Evolutionary conservation across 495 filamentous ascomycete species (phyloP).

Genomic region (Penicillium malachiteum): DNA sequence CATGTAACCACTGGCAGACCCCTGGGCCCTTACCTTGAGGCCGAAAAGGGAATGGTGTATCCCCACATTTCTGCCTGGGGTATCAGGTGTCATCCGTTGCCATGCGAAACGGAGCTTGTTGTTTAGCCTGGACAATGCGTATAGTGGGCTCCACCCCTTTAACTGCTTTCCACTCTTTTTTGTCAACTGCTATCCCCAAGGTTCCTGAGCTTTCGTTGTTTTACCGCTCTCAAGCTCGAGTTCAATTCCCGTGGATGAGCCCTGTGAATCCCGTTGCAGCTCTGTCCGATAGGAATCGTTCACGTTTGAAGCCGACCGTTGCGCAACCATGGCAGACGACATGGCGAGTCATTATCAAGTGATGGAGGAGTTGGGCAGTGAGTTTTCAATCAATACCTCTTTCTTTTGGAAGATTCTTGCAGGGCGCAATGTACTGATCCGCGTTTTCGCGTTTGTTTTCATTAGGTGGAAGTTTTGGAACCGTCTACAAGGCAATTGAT

Average conservation of each 20-base stretch:
- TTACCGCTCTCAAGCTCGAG: slow-evolving; percentile 1
- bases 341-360: slow-evolving; percentile 84
- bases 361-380: slow-evolving; percentile 89
- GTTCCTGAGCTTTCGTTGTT: slow-evolving; percentile 6
- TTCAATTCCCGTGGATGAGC: slow-evolving; percentile 18
- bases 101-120: slow-evolving; percentile 40
- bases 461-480: slow-evolving; percentile 87
- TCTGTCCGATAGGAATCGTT: slow-evolving; percentile 19
- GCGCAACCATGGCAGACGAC: slow-evolving; percentile 51
- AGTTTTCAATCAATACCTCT: slow-evolving; percentile 36
- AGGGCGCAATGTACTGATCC: slow-evolving; percentile 9
- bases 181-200: slow-evolving; percentile 6
- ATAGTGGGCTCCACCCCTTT: slow-evolving; percentile 30
- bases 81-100: slow-evolving; percentile 33
- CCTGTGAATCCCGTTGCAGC: slow-evolving; percentile 13
- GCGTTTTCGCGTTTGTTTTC: slow-evolving; percentile 14
- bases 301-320: slow-evolving; percentile 16
- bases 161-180: slow-evolving; percentile 15
- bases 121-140: slow-evolving; percentile 30
- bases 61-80: slow-evolving; percentile 20
- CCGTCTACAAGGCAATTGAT: slow-evolving; percentile 94
- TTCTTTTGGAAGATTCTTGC: background rate
- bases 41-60: slow-evolving; percentile 3
- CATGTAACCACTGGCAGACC: too few species aligned
- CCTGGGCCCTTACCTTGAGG: slow-evolving; percentile 16